Base-by-base conservation (phyloP, 805 yeast species). In the Cyberlindnera mycetangii region DNA sequence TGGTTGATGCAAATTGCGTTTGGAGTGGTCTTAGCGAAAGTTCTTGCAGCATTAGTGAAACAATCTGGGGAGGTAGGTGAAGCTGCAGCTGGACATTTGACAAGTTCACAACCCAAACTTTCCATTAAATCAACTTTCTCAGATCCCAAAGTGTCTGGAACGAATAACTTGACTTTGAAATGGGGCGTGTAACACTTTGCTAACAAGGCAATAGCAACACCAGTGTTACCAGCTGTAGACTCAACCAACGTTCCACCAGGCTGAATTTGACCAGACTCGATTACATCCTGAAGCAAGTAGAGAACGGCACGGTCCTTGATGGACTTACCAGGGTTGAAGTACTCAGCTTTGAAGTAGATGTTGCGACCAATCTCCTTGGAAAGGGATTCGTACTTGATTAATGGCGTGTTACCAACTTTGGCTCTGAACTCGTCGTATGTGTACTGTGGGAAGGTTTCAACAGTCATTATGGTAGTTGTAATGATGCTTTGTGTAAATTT, bases 161-260 rank as follows among this genome's bases (percentile, higher is more conserved):
- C 71, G 59, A 85, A 86, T 1, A 95, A 89, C 41, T 79, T 62
- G 1, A 89, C 83, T 47, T 85, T 76, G 48, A 54, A 55, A 11
- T 53, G 54, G 12, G 60, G 61, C 19, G 44, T 33, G 35, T 47
- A 57, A 18, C 42, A 49, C 36, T 47, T 47, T 46, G 88, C 82
- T n/a, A 87, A 65, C 64, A 85, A 73, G 2, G 93, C 88, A 52
- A 87, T 68, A 1, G 92, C 83, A 12, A 86, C 85, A 8, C 95
- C 95, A 0, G 95, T 87, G 3, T 93, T 86, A 1, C 95, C 95
- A 5, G 87, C 80, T 1, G 95, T 87, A 7, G 95, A 93, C 64
- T 87, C 95, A 55, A 76, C 85, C 1, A 87, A 76, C 14, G 78
- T 67, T 1, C 87, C 87, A 36, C 60, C 51, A 6, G 53, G 50